Evolutionary conservation across 371 early-diverging fungal species (phyloP), one percentile per base, ranked within the genome.

Genomic region (Lichtheimia ramosa): DNA sequence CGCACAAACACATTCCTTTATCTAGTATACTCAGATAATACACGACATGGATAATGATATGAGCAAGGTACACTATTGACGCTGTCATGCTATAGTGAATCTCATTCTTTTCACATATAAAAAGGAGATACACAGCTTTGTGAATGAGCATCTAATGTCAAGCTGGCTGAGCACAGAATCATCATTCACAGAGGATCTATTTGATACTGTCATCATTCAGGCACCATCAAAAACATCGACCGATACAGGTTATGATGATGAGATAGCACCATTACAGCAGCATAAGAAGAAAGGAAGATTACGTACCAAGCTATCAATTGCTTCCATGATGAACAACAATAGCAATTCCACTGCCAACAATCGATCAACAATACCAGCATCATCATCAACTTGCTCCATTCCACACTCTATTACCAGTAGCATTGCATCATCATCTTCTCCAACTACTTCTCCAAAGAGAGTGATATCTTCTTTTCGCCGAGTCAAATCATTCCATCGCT

Each of bases 401-500:
- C 25, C 43, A 41, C 51, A 20, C 18, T 58, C 59, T 20, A 18
- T 34, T 16, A 58, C 59, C 41, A 40, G 51, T 1, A 58, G 43
- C 39, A 40, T 51, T 23, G 51, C 28, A 14, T 58, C 59, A 14
- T 40, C 59, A 12, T 40, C 59, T 7, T 51, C 59, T 4, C 16
- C 56, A 0, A 25, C 56, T 7, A 40, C 41, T 27, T 55, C 56
- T 3, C 39, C 15, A 4, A 34, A 34, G 8, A 34, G 34, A 8
- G 10, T 34, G 34, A 34, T 34, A 8, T 53, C 53, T n/a, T 39
- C 53, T 3, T 58, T 58, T 24, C 59, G 59, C 16, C 50, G 59
- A 14, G 59, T 58, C 18, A 49, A 58, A 39, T 58, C 59, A 14
- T 28, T 58, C 18, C 59, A 51, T 24, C 50, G 51, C 12, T 27